These are phyloP conservation scores for Mortierella sp. DNA, from an alignment of 371 early-diverging fungal genomes.

Conservation along the genomic window DNA sequence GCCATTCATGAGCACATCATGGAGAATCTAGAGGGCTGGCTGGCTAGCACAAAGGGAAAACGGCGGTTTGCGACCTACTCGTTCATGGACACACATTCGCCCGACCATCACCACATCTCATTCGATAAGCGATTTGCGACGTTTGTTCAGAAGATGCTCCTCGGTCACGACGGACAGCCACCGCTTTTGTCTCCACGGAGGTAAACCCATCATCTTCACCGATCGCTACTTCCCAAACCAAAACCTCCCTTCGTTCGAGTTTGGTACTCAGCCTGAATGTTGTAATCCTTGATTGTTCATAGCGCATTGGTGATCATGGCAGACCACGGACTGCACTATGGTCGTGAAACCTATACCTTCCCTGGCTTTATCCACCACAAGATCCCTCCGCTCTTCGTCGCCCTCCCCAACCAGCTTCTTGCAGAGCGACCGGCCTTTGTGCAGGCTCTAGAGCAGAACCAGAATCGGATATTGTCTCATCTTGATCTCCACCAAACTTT, in stretches of 20 bases:
- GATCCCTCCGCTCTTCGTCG: constrained; percentile 51
- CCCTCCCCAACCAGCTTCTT: constrained; percentile 37
- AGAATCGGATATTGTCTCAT: constrained; percentile 42
- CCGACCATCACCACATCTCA: constrained; percentile 49
- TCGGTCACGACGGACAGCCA: constrained; percentile 38
- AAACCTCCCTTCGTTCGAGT: too few relatives aligned
- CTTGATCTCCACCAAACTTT: constrained; percentile 53
- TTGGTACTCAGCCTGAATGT: too few relatives aligned
- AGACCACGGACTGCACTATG: constrained; percentile 57
- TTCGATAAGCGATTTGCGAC: constrained; percentile 31
- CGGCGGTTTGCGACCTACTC: constrained; percentile 49
- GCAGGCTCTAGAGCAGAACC: constrained; percentile 28
- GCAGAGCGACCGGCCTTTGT: constrained; percentile 29
- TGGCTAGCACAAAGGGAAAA: constrained; percentile 26
- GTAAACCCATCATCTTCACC: too few relatives aligned
- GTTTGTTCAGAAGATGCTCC: constrained; percentile 22
- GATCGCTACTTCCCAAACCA: too few relatives aligned
- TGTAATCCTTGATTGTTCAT: too few relatives aligned
- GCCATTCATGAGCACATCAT: constrained; percentile 46
- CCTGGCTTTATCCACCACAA: constrained; percentile 55
- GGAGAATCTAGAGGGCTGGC: constrained; percentile 49
- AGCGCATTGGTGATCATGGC: constrained; percentile 49
- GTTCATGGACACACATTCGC: constrained; percentile 54
- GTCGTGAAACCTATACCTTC: constrained; percentile 47
- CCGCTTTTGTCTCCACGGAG: constrained; percentile 38